Percentiles rank a stretch among this genome's conserved stretches.
Conservation (phyloP, 2,329 filamentous ascomycete species). For the Fusarium humuli region DNA sequence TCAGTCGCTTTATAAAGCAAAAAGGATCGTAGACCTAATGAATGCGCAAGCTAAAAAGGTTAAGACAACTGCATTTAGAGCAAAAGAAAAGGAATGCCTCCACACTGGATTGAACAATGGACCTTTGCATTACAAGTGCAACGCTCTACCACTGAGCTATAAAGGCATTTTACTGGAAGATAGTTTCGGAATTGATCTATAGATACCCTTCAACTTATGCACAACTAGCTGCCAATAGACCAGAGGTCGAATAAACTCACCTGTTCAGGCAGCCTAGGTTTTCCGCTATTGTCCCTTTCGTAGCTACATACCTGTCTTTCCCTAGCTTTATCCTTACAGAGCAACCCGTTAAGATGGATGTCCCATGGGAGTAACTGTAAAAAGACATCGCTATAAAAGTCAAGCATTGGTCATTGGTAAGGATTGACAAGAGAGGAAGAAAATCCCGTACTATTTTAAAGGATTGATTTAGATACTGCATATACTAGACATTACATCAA, state of each 20-base stretch:
- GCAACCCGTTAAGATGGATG: no score
- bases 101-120: constrained; percentile 42
- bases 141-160: constrained; percentile 43
- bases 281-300: neutral
- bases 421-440: no score
- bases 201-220: neutral
- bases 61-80: neutral
- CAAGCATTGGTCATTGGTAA: no score
- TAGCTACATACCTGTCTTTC: no score
- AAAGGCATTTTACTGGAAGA: constrained; percentile 12
- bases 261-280: neutral
- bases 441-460: no score
- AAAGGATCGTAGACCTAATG: neutral
- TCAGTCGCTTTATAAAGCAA: neutral
- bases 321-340: no score
- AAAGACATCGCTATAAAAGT: no score
- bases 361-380: no score
- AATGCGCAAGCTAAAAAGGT: neutral
- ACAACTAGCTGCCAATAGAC: neutral
- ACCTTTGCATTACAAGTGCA: constrained; percentile 43
- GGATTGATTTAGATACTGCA: no score
- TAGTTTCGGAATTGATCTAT: neutral
- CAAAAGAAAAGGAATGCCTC: constrained; percentile 26
- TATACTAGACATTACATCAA: neutral
- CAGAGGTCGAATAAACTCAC: neutral